phyloP scores from a whole-genome alignment of 1,139 yeast species.

The Suhomyces bokatorum region DNA sequence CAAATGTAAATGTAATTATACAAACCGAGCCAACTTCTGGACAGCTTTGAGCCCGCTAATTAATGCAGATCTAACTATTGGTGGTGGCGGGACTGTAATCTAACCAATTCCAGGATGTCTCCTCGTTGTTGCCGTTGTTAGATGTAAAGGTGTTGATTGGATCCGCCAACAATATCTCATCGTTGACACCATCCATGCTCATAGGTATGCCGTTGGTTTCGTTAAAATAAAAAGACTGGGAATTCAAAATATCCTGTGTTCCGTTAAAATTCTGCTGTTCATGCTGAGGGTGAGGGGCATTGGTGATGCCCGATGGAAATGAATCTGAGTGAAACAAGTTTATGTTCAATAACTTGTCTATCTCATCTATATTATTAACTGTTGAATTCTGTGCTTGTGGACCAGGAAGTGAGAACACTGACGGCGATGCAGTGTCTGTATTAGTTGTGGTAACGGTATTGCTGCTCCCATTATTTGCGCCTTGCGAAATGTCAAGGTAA shows the following conservation, averaged over 20 bases:
- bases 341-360: constrained; percentile 42
- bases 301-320: constrained; percentile 23
- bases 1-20: background rate
- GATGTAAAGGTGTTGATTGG: constrained; percentile 7
- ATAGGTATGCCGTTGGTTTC: background rate
- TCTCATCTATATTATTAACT: constrained; percentile 33
- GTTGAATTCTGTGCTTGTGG: constrained; percentile 3
- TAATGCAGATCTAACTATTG: constrained; percentile 3
- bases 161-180: constrained; percentile 16
- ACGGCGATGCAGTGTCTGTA: constrained; percentile 8
- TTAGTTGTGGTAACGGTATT: constrained; percentile 5
- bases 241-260: background rate
- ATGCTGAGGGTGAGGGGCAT: background rate
- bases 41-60: background rate
- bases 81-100: constrained; percentile 17
- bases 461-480: constrained; percentile 3
- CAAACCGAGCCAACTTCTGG: background rate
- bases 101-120: constrained; percentile 20
- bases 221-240: constrained; percentile 5
- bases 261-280: background rate
- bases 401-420: constrained; percentile 6
- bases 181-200: constrained; percentile 17
- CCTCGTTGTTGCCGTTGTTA: constrained; percentile 5
- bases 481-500: constrained; percentile 10
- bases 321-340: constrained; percentile 40